These are phyloP conservation scores for Chloromonas sp. DNA, from an alignment of 163 green algal genomes.

Conservation along the genomic window DNA sequence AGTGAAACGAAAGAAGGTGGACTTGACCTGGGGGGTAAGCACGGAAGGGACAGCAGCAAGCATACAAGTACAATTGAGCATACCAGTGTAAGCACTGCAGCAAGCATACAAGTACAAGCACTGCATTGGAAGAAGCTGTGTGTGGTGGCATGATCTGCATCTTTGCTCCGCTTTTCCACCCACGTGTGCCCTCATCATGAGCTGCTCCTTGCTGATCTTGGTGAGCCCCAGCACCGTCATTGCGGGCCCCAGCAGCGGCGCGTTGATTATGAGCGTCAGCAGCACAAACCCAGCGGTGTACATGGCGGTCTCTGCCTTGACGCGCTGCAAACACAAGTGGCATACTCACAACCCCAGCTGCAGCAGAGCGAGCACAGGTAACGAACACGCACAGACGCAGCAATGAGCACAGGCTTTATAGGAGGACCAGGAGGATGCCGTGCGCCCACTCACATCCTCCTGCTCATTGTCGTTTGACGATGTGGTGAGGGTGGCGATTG, in stretches of 20 bases:
- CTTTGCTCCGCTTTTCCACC: not conserved
- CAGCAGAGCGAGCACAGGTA: not conserved
- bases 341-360: no score
- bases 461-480: not conserved
- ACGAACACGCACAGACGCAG: no score
- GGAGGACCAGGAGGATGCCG: no score
- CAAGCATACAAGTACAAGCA: not conserved
- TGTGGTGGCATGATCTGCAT: no score
- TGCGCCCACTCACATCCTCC: not conserved
- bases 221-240: conserved; percentile 31
- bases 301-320: conserved; percentile 63
- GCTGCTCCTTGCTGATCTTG: conserved; percentile 19
- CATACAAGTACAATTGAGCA: not conserved
- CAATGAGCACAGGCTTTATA: no score
- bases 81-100: not conserved
- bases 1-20: conserved; percentile 10
- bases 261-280: conserved; percentile 80
- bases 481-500: conserved; percentile 17
- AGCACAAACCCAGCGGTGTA: conserved; percentile 80
- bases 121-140: no score
- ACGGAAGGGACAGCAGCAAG: not conserved
- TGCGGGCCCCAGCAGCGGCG: conserved; percentile 34
- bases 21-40: conserved; percentile 10
- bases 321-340: conserved; percentile 10
- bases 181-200: conserved; percentile 24